These are phyloP conservation scores for Cryphonectria nitschkei DNA, from an alignment of 2,329 filamentous ascomycete genomes.

Conservation along the genomic window DNA sequence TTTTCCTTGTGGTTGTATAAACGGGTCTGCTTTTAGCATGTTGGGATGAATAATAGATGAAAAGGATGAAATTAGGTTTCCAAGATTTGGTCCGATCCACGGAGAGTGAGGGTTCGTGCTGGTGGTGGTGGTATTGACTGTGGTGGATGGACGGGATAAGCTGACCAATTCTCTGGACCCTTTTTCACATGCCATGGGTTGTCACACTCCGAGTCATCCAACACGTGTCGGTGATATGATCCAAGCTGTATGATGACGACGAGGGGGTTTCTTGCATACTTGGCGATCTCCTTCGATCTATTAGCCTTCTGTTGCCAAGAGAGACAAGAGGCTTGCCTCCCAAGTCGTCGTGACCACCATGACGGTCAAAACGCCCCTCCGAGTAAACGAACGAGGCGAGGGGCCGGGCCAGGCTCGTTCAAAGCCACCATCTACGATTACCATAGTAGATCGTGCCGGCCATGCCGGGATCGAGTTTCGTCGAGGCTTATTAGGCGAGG, in stretches of 20 bases:
- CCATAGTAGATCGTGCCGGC: not conserved
- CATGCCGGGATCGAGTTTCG: not conserved
- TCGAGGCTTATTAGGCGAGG: slow-evolving; percentile 11
- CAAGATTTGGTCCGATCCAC: too few relatives aligned
- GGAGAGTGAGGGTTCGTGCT: too few relatives aligned
- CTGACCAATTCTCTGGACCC: slow-evolving; percentile 1
- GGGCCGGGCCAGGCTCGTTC: not conserved
- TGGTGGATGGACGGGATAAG: not conserved
- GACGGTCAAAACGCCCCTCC: not conserved
- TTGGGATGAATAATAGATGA: too few relatives aligned
- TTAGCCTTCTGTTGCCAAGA: slow-evolving; percentile 8
- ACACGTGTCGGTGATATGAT: slow-evolving; percentile 24
- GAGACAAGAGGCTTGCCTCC: not conserved
- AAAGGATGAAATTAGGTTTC: not conserved
- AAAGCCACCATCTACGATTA: not conserved
- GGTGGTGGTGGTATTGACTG: too few relatives aligned
- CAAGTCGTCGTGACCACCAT: not conserved
- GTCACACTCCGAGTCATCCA: slow-evolving; percentile 5
- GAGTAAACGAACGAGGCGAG: not conserved
- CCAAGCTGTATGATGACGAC: slow-evolving; percentile 19
- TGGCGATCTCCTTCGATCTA: not conserved
- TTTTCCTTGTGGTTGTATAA: not conserved
- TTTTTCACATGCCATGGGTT: slow-evolving; percentile 7
- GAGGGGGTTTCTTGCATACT: not conserved
- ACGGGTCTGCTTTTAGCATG: too few relatives aligned